These are phyloP conservation scores for Pyrus hybrid DNA, from an alignment of 331 rosid genomes.

Conservation along the genomic window DNA sequence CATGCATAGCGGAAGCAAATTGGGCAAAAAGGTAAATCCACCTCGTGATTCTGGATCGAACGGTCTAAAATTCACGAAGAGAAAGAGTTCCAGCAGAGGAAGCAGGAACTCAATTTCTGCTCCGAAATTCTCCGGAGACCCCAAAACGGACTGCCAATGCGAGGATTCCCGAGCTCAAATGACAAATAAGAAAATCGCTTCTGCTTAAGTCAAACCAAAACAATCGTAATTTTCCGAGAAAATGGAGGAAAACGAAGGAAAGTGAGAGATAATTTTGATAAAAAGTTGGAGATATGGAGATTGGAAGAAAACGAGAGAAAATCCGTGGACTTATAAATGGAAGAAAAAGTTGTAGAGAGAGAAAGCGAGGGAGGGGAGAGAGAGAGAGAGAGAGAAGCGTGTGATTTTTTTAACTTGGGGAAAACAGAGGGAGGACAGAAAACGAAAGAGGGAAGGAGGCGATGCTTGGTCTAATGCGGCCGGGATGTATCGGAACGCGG, in stretches of 20 bases:
- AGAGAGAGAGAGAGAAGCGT: slow-evolving; percentile 1
- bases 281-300: background rate
- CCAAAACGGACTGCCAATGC: background rate
- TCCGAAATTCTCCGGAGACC: background rate
- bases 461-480: background rate
- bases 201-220: background rate
- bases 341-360: background rate
- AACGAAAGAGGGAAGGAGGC: background rate
- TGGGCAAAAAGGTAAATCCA: background rate
- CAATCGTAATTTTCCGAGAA: background rate
- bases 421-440: background rate
- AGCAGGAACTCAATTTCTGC: slow-evolving; percentile 11
- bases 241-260: background rate
- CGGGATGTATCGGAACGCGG: background rate
- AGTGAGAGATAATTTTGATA: background rate
- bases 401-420: background rate
- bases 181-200: background rate
- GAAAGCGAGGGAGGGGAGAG: background rate
- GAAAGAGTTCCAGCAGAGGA: background rate
- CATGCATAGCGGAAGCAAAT: slow-evolving; percentile 1
- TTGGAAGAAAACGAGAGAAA: background rate
- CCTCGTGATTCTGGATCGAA: background rate
- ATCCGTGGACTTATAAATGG: background rate
- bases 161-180: background rate
- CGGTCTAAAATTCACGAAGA: background rate